Evolutionary conservation across 179 eudicot species (phyloP).

Genomic region (Silene coronaria): DNA sequence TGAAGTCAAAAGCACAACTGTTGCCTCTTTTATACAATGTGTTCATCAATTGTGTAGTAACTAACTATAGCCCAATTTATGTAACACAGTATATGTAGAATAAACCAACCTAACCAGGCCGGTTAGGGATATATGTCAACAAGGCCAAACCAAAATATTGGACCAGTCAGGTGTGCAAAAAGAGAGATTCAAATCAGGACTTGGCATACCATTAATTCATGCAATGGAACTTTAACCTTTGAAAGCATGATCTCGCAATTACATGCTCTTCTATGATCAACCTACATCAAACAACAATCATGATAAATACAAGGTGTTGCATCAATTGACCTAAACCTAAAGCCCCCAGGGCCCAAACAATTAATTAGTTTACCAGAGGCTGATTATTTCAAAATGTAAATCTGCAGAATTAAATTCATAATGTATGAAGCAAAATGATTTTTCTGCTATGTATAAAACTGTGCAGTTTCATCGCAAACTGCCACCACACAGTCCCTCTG

Average conservation of each 20-base stretch:
- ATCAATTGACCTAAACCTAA: not conserved
- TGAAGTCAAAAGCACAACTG: no score
- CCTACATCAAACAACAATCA: conserved; percentile 35
- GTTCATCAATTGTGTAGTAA: no score
- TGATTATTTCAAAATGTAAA: not conserved
- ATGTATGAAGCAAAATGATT: not conserved
- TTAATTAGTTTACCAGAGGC: not conserved
- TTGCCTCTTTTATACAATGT: no score
- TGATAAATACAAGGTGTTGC: not conserved
- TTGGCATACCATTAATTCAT: conserved; percentile 58
- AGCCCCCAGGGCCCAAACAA: no score
- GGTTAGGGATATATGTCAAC: not conserved
- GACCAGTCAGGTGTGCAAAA: not conserved
- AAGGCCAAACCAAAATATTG: not conserved
- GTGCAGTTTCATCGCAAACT: not conserved
- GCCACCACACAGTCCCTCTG: not conserved
- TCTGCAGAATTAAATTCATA: not conserved
- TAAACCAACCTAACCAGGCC: no score
- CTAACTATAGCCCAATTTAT: no score
- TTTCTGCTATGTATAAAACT: not conserved
- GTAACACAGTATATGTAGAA: no score
- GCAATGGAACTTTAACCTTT: conserved; percentile 78
- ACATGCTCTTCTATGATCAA: conserved; percentile 81
- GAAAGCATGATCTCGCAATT: conserved; percentile 98
- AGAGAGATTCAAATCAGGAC: not conserved